Conservation (phyloP, 225 moss, liverwort and hornwort genomes). For the Ulota crispa region DNA sequence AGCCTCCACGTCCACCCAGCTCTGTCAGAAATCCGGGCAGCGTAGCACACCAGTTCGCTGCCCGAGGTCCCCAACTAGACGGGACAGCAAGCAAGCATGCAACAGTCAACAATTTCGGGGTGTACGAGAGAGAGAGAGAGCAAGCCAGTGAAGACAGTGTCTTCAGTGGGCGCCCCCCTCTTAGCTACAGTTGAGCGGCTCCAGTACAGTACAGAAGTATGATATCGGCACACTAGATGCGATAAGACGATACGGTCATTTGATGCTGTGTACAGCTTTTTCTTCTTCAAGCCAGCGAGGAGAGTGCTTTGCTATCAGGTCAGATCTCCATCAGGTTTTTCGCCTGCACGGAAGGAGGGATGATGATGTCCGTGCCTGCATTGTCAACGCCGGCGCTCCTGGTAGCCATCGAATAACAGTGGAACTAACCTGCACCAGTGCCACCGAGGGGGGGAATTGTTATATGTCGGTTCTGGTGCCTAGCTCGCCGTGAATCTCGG, state of each 20-base stretch:
- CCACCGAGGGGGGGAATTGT: neutral
- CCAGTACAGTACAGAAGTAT: neutral
- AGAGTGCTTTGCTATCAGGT: neutral
- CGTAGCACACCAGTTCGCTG: neutral
- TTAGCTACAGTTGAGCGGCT: neutral
- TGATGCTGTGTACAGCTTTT: neutral
- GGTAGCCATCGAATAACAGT: neutral
- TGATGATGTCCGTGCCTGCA: neutral
- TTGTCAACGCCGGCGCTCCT: neutral
- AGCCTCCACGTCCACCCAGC: neutral
- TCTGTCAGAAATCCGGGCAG: neutral
- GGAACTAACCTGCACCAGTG: neutral
- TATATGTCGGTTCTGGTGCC: neutral
- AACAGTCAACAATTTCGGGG: neutral
- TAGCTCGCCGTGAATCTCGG: neutral
- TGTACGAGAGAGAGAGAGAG: neutral
- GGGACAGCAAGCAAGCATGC: neutral
- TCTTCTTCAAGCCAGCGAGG: neutral
- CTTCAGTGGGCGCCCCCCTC: neutral
- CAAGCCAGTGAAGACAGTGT: neutral
- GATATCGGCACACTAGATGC: neutral
- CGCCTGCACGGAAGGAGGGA: neutral
- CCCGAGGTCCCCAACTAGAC: neutral
- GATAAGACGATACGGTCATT: slow-evolving; percentile 7
- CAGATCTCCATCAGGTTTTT: neutral